Conservation (phyloP, 306 rosid genomes). For the Lagenaria siceraria region DNA sequence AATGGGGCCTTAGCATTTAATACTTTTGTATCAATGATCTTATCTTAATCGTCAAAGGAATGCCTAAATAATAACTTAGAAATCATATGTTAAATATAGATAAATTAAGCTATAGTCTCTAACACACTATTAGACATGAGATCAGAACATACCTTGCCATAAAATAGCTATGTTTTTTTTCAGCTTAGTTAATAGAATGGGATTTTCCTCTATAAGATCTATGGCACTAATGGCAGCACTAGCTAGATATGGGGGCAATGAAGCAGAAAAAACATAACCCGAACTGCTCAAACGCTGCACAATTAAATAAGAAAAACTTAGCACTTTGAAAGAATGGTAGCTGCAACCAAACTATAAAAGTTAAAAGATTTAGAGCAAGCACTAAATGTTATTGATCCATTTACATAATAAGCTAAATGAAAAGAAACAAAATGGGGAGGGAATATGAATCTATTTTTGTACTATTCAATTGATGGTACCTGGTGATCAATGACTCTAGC, state of each 20-base stretch:
- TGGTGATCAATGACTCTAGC: conserved; percentile 94
- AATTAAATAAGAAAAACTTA: conserved; percentile 20
- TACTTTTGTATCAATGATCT: neutral
- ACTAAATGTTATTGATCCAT: neutral
- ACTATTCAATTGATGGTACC: conserved; percentile 21
- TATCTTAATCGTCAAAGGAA: neutral
- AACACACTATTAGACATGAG: neutral
- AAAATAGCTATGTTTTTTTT: conserved; percentile 45
- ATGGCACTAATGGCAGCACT: conserved; percentile 84
- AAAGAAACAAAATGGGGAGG: neutral
- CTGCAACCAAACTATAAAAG: neutral
- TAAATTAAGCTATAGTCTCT: neutral
- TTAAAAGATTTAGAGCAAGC: neutral
- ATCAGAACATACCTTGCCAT: conserved; percentile 53
- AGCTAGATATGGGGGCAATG: conserved; percentile 96
- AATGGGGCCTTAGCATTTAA: neutral
- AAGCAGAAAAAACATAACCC: conserved; percentile 94
- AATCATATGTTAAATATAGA: neutral
- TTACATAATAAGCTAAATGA: neutral
- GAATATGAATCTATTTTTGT: neutral
- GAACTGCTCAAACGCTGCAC: conserved; percentile 93
- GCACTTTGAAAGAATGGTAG: neutral
- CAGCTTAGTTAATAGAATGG: conserved; percentile 54
- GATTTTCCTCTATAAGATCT: conserved; percentile 77
- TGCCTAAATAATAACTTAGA: neutral